Evolutionary conservation across 148 eudicot genomes (phyloP), one percentile per base, ranked within the genome.

Genomic region (Arbutus unedo): DNA sequence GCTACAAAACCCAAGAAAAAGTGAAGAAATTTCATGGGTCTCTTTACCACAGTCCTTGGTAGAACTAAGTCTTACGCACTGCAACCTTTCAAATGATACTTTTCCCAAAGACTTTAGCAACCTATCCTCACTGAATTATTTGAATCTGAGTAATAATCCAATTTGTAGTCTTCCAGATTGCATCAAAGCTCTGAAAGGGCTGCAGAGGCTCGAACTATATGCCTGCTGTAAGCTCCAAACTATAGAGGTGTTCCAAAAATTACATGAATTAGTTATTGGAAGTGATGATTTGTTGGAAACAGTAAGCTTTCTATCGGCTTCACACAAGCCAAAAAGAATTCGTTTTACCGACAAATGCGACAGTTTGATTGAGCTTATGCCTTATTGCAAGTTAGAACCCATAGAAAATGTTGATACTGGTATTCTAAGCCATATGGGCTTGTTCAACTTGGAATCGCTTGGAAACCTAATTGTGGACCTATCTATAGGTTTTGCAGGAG

Each of bases 401-500:
- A 19, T 81, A 0, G 70, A 43, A 71, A 56, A 73, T 50, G 21
- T 53, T 56, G 55, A 73, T 31, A 41, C 44, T 5, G 10, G 38
- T 3, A 10, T 73, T 8, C 2, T 4, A 16, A 56, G 55, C 23
- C 11, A 31, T 31, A 11, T 66, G 44, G 71, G 71, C 44, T 11
- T 66, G 44, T 66, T 66, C 43, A 1, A 66, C 3, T 11, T 66
- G 71, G 71, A 14, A 31, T 31, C 43, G 6, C 25, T 10, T 25
- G 1, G 8, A 14, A 21, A 66, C 43, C 56, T 6, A 31, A 0
- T 25, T 1, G 44, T 66, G 4, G 0, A 0, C 1, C 71, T 66
- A 10, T 0, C 0, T 0, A 4, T 66, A 0, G 15, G 4, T 6
- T 23, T 9, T 15, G 10, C 43, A 23, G 6, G 0, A 41, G 0